A percentile compares a stretch with the other conserved stretches of the same genome.
Conservation (phyloP, 192 early-diverging fungal species). For the Coemansia sp. region DNA sequence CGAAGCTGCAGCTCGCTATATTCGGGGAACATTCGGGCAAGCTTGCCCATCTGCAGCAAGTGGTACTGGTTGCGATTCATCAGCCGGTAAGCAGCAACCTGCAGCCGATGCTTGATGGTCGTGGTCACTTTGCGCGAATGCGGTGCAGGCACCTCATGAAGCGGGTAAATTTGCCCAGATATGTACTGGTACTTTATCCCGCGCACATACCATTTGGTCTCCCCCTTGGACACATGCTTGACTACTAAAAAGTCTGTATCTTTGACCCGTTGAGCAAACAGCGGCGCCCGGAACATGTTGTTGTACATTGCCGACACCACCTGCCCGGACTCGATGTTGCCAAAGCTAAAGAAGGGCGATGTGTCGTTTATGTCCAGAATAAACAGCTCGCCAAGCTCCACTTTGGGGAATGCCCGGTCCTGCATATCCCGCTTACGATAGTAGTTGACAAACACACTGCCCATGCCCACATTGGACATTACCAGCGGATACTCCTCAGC, state of each 20-base stretch:
- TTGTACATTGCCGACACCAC: slow-evolving; percentile 86
- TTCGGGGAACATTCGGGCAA: slow-evolving; percentile 80
- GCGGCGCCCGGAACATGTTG: slow-evolving; percentile 90
- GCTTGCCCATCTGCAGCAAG: slow-evolving; percentile 71
- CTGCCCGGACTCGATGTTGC: slow-evolving; percentile 89
- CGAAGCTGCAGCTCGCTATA: slow-evolving; percentile 84
- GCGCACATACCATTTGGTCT: slow-evolving; percentile 82
- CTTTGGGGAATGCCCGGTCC: slow-evolving; percentile 73
- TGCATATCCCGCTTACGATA: slow-evolving; percentile 85
- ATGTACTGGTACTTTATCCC: slow-evolving; percentile 79
- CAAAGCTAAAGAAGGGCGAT: slow-evolving; percentile 93
- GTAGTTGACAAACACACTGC: slow-evolving; percentile 89
- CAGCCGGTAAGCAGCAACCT: slow-evolving; percentile 82
- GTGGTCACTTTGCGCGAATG: slow-evolving; percentile 90
- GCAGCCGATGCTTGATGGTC: slow-evolving; percentile 79
- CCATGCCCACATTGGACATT: slow-evolving; percentile 93
- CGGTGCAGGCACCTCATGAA: slow-evolving; percentile 91
- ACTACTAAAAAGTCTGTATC: slow-evolving; percentile 85
- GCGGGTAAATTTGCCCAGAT: slow-evolving; percentile 90
- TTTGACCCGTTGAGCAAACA: slow-evolving; percentile 72
- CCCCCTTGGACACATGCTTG: slow-evolving; percentile 71
- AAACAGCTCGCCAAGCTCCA: slow-evolving; percentile 81
- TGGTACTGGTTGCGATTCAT: slow-evolving; percentile 79
- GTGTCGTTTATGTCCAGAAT: slow-evolving; percentile 85
- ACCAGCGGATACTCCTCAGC: slow-evolving; percentile 95